A percentile compares a stretch with the other conserved stretches of the same genome.
Evolutionary conservation across 1,284 basidiomycete genomes (phyloP).

Genomic region (Porphyrellus sp.): DNA sequence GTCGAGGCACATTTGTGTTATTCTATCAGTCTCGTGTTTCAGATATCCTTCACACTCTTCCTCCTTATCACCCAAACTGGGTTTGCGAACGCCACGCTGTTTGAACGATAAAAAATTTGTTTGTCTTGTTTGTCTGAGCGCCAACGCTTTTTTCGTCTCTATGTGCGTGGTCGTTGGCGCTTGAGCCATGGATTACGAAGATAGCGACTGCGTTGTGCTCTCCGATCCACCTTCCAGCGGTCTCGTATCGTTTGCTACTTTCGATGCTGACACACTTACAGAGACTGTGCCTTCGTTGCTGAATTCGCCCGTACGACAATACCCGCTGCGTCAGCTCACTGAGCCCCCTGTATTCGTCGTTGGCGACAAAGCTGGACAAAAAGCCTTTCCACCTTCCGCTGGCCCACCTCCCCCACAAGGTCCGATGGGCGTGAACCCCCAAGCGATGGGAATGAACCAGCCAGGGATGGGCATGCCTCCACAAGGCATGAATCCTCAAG

Average conservation of each 20-base stretch:
- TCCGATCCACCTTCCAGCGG: background rate
- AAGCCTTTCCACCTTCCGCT: conserved; percentile 46
- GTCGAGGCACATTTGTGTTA: conserved; percentile 31
- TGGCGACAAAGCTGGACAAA: conserved; percentile 67
- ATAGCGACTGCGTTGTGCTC: background rate
- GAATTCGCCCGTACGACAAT: conserved; percentile 60
- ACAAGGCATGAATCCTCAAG: conserved; percentile 32
- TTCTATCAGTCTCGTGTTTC: conserved; percentile 10
- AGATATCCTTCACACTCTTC: conserved; percentile 12
- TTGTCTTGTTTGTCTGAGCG: background rate
- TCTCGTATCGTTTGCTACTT: background rate
- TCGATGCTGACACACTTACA: conserved; percentile 29
- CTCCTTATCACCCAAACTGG: conserved; percentile 10
- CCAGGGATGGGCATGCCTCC: conserved; percentile 29
- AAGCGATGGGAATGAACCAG: conserved; percentile 29
- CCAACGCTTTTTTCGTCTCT: background rate
- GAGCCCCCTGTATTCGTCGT: conserved; percentile 64
- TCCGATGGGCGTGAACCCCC: conserved; percentile 29
- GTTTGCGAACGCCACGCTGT: background rate
- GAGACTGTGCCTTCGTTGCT: conserved; percentile 54
- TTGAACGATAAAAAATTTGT: background rate
- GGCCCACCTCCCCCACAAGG: conserved; percentile 33
- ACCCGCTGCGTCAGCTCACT: conserved; percentile 62
- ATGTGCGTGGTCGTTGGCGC: background rate
- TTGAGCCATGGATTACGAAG: background rate